Percentiles rank a stretch among this genome's conserved stretches.
phyloP scores from a whole-genome alignment of 2,329 filamentous ascomycete species.

The Ophiostoma sp. region DNA sequence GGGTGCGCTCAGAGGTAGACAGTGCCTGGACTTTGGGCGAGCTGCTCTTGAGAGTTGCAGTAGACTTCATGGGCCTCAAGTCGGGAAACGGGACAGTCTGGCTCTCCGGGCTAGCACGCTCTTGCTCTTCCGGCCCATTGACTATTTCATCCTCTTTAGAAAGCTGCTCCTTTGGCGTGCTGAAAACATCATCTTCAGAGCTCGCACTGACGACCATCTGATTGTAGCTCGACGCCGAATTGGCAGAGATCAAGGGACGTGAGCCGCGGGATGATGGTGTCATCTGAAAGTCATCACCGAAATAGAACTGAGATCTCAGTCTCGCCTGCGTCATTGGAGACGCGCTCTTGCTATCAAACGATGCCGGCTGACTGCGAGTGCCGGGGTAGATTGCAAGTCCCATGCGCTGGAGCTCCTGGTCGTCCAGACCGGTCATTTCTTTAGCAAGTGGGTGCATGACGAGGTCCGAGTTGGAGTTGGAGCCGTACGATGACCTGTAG shows the following conservation, averaged over 20 bases:
- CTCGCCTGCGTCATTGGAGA: not conserved
- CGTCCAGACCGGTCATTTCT: slow-evolving; percentile 15
- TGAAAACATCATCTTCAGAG: slow-evolving; percentile 20
- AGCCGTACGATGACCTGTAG: slow-evolving; percentile 16
- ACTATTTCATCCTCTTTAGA: too few relatives aligned
- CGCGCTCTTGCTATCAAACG: slow-evolving; percentile 9
- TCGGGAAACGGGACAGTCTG: not conserved
- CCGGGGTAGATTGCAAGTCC: slow-evolving; percentile 17
- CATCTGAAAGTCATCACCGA: slow-evolving; percentile 14
- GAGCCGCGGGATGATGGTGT: not conserved
- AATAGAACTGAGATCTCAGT: not conserved
- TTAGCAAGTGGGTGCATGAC: slow-evolving; percentile 18
- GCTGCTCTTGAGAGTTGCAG: not conserved
- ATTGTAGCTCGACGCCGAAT: not conserved
- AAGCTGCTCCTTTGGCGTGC: not conserved
- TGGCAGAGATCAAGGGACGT: not conserved
- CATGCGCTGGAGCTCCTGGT: slow-evolving; percentile 15
- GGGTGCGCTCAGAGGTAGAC: slow-evolving; percentile 12
- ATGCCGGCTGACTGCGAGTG: slow-evolving; percentile 2
- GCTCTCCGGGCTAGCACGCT: not conserved
- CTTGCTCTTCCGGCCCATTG: not conserved
- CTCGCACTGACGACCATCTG: not conserved
- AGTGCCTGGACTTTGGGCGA: not conserved
- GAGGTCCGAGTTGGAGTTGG: slow-evolving; percentile 16
- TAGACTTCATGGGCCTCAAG: slow-evolving; percentile 21